phyloP scores from a whole-genome alignment of 306 rosid species.

The Fagus sylvatica region DNA sequence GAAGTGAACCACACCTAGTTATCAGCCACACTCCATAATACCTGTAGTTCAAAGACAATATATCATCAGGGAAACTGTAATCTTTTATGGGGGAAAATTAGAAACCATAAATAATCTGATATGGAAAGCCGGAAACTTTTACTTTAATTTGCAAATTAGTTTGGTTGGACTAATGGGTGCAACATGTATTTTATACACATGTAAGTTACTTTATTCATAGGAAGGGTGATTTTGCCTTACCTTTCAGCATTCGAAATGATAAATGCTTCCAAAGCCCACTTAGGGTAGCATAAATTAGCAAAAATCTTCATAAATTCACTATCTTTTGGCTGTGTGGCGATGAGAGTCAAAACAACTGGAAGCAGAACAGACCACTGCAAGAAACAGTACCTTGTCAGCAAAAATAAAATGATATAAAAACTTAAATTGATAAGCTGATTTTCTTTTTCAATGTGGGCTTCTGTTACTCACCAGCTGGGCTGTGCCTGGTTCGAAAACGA shows the following conservation, averaged over 20 bases:
- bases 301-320: slow-evolving; percentile 51
- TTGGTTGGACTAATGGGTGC: too few relatives aligned
- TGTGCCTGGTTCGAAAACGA: slow-evolving; percentile 81
- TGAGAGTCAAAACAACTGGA: slow-evolving; percentile 89
- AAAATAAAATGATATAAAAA: slow-evolving; percentile 14
- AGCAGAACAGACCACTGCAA: slow-evolving; percentile 93
- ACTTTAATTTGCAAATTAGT: too few relatives aligned
- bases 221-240: slow-evolving; percentile 27
- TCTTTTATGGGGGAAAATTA: neutral
- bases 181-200: too few relatives aligned
- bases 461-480: slow-evolving; percentile 81
- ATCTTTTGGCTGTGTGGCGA: slow-evolving; percentile 65
- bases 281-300: slow-evolving; percentile 76
- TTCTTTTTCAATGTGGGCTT: neutral
- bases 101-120: neutral
- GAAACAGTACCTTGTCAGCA: slow-evolving; percentile 27
- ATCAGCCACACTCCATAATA: slow-evolving; percentile 94
- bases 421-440: neutral
- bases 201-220: neutral
- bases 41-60: slow-evolving; percentile 43
- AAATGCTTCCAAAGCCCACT: slow-evolving; percentile 94
- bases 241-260: slow-evolving; percentile 89
- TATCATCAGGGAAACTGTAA: neutral
- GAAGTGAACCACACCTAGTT: slow-evolving; percentile 72
- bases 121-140: too few relatives aligned